A percentile compares a stretch with the other conserved stretches of the same genome.
Conservation (phyloP, 768 basidiomycete genomes). For the Suillus clintonianus region DNA sequence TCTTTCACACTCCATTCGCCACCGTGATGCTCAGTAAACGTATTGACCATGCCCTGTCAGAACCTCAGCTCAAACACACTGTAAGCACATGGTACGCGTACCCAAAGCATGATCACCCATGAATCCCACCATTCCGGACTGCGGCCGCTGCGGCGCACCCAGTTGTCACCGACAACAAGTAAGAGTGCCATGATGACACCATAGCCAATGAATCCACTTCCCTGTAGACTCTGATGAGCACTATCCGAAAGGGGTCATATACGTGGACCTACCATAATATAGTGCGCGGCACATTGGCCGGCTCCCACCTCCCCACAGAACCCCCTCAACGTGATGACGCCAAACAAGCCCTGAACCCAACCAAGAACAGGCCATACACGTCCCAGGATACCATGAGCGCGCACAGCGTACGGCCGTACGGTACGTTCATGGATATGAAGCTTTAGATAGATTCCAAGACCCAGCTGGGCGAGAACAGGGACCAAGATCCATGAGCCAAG, state of each 20-base stretch:
- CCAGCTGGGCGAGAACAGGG: slow-evolving; percentile 66
- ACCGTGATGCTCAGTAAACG: slow-evolving; percentile 90
- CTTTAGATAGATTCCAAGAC: slow-evolving; percentile 87
- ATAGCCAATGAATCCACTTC: slow-evolving; percentile 89
- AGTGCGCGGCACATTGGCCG: slow-evolving; percentile 87
- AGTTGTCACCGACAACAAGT: slow-evolving; percentile 74
- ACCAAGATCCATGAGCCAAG: slow-evolving; percentile 54
- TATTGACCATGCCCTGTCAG: slow-evolving; percentile 62
- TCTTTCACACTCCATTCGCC: slow-evolving; percentile 85
- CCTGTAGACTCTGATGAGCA: slow-evolving; percentile 35
- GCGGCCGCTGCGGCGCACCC: slow-evolving; percentile 68
- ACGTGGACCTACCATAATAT: slow-evolving; percentile 60
- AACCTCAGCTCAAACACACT: not conserved
- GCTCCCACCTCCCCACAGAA: slow-evolving; percentile 76
- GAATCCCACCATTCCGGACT: slow-evolving; percentile 90
- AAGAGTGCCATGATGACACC: slow-evolving; percentile 79
- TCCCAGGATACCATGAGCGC: slow-evolving; percentile 76
- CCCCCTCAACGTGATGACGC: slow-evolving; percentile 69
- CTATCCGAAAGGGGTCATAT: slow-evolving; percentile 9
- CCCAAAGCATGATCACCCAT: slow-evolving; percentile 59
- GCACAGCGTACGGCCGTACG: slow-evolving; percentile 69
- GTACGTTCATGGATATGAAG: slow-evolving; percentile 84
- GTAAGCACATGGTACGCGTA: slow-evolving; percentile 31
- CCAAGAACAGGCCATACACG: slow-evolving; percentile 82
- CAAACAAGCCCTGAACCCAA: slow-evolving; percentile 90